Evolutionary conservation across 192 early-diverging fungal species (phyloP).

Genomic region (Allomyces javanicus): DNA sequence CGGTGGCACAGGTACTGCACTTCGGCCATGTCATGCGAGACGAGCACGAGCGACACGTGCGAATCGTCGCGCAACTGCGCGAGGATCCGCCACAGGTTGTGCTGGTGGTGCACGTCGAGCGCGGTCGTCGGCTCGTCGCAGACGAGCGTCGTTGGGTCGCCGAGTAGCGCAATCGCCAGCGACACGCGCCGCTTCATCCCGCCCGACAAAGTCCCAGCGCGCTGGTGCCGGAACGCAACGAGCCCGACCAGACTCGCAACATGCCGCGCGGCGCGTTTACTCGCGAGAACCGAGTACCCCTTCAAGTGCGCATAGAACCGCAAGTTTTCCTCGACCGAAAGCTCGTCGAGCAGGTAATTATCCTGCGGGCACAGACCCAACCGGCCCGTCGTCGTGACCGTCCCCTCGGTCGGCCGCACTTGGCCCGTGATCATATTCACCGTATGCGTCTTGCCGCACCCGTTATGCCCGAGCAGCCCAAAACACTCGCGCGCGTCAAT

Average conservation of each 20-base stretch:
- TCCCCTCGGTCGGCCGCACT: not conserved
- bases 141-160: constrained; percentile 1
- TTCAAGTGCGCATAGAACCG: not conserved
- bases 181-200: constrained; percentile 6
- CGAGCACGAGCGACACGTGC: not conserved
- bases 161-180: constrained; percentile 1
- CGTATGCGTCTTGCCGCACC: constrained; percentile 1
- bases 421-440: constrained; percentile 1
- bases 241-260: not conserved
- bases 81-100: not conserved
- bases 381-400: not conserved
- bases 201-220: not conserved
- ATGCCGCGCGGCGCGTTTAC: not conserved
- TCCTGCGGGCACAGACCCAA: not conserved
- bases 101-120: not conserved
- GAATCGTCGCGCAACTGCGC: not conserved
- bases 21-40: not conserved
- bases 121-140: constrained; percentile 3
- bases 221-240: not conserved
- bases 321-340: not conserved
- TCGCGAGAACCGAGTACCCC: not conserved
- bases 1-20: not conserved
- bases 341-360: not conserved
- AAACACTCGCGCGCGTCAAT: constrained; percentile 3
- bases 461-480: constrained; percentile 2